A percentile compares a stretch with the other conserved stretches of the same genome.
These are phyloP conservation scores for Boletus eberwhitei DNA, from an alignment of 768 basidiomycete genomes.

Conservation along the genomic window DNA sequence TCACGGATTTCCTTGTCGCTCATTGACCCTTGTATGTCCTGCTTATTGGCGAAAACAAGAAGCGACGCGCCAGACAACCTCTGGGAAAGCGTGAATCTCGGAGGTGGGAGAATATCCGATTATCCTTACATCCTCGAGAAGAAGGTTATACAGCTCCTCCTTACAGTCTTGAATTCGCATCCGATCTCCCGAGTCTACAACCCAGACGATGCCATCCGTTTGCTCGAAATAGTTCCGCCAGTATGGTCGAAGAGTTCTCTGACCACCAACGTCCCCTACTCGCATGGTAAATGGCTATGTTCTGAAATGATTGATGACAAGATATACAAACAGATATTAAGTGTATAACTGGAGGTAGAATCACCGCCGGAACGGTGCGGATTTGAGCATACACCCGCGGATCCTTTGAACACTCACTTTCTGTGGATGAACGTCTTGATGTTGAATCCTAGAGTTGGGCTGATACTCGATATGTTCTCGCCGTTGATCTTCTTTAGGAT, in stretches of 20 bases:
- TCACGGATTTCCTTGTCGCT: constrained; percentile 76
- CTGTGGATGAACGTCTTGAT: constrained; percentile 94
- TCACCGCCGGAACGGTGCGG: constrained; percentile 21
- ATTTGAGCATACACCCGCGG: constrained; percentile 20
- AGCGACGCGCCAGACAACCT: constrained; percentile 93
- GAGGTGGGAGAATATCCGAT: constrained; percentile 3
- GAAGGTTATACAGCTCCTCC: constrained; percentile 77
- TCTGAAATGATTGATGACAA: not conserved
- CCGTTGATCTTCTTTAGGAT: constrained; percentile 93
- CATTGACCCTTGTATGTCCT: constrained; percentile 89
- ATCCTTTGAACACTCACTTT: constrained; percentile 53
- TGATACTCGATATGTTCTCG: constrained; percentile 84
- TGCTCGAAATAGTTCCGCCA: constrained; percentile 99
- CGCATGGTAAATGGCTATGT: constrained; percentile 78
- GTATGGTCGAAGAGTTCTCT: constrained; percentile 92
- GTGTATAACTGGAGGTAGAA: constrained; percentile 36
- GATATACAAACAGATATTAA: constrained; percentile 40
- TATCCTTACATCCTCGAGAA: constrained; percentile 83
- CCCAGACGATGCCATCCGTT: constrained; percentile 98
- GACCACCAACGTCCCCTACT: constrained; percentile 97
- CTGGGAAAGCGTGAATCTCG: constrained; percentile 41
- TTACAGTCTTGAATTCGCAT: constrained; percentile 89
- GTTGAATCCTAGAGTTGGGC: constrained; percentile 96
- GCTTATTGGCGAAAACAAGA: constrained; percentile 96
- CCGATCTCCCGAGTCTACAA: constrained; percentile 93